Base-by-base conservation (phyloP, 2,329 filamentous ascomycete genomes). In the Periconia macrospinosa region DNA sequence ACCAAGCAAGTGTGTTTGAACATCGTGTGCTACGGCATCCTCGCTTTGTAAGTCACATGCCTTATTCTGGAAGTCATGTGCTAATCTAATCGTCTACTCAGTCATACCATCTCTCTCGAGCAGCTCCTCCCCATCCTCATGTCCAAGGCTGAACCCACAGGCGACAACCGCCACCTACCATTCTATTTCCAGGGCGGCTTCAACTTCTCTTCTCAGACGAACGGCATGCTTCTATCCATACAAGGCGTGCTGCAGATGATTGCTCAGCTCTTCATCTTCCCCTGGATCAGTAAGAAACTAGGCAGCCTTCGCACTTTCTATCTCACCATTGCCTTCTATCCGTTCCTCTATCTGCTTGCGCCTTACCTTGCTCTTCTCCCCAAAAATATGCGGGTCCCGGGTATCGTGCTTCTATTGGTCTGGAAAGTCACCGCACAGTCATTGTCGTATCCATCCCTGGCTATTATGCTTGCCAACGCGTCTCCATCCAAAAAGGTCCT, bases 81-180 rank as follows among this genome's bases (percentile, higher is more conserved):
- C 50, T 52, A n/a, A n/a, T n/a, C 51, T 61, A 56, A 61, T 54
- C 30, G 17, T 18, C 30, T 35, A 30, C 57, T 41, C 67, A 96
- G 92, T 78, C 93, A 97, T 77, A 97, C 93, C 13, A 97, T 99
- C 76, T 95, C 92, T 0, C 94, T 96, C 65, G 94, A 99, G 75
- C 90, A 96, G 68, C 83, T 97, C 46, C 87, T 97, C 63, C 93
- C 94, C 0, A 90, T 97, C 1, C 91, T 99, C 63, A 85, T 99
- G 68, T 93, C 90, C 73, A 90, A 90, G 43, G 71, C 81, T 66
- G 69, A 82, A 67, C 74, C 83, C 68, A 58, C 79, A 27, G 71
- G 75, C 15, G 63, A 75, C n/a, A 60, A 75, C 20, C 75, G 79
- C 65, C 58, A 81, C 13, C 82, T 96, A 1, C 93, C 93, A 0